Evolutionary conservation across 495 filamentous ascomycete genomes (phyloP), one percentile per base, ranked within the genome.

Genomic region (Aspergillus asperescens): DNA sequence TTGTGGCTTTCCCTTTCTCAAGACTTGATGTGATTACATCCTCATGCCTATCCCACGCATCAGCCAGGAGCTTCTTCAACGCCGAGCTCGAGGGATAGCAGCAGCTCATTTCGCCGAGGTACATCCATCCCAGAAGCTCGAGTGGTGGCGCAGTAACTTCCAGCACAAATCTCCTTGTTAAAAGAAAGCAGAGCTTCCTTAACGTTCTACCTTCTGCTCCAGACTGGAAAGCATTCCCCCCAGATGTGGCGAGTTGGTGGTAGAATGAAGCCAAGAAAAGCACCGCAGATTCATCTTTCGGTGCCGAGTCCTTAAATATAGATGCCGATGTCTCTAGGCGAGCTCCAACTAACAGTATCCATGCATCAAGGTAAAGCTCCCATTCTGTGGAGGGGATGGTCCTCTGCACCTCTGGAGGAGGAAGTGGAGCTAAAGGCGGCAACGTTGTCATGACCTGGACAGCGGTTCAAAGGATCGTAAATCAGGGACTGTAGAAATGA

Each of bases 361-460:
- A 95, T 35, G 87, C 85, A 62, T 89, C 82, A 15, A 93, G 66
- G 64, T 85, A 91, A 28, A 78, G 73, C 48, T 85, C 79, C 90
- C 89, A 94, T 67, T 94, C 88, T 25, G 78, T 69, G 1, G 82
- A 77, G 7, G 76, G 70, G 27, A 94, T 75, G 50, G 77, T 77
- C 25, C 79, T 77, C 56, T 84, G 80, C 69, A 89, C 81, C 47
- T 72, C 69, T n/a, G 78, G 69, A 37, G 83, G 77, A 19, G 90
- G 90, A 56, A 90, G 88, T 4, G 86, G 76, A 32, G 87, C 88
- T 64, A 95, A 77, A 22, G 80, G 75, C 22, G 89, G 89, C 16
- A 88, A 74, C 25, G 64, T 58, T 64, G 78, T 60, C 69, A 73
- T 75, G 59, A 50, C 42, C 7, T 15, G 9, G 45, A 28, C 19